phyloP scores from a whole-genome alignment of 306 rosid species.

The Cucurbita argyrosperma region DNA sequence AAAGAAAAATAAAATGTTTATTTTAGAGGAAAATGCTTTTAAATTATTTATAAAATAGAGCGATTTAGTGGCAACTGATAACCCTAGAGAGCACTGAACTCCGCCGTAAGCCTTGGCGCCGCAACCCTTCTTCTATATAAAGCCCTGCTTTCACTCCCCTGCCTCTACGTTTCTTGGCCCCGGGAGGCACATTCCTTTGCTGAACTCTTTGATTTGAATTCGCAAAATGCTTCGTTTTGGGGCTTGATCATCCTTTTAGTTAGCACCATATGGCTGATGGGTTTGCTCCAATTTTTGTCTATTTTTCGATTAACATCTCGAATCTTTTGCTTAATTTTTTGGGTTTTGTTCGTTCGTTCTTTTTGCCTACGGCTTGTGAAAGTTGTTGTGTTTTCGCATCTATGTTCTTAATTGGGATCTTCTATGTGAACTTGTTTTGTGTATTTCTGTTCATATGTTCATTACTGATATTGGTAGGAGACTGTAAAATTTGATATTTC shows the following conservation, averaged over 20 bases:
- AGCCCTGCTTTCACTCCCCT: not conserved
- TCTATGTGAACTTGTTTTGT: not conserved
- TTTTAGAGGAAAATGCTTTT: not conserved
- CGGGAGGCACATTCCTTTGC: not conserved
- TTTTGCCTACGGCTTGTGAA: not conserved
- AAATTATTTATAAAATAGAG: not conserved
- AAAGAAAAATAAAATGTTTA: no score
- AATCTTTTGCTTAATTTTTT: not conserved
- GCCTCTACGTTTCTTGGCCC: not conserved
- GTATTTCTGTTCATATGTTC: not conserved
- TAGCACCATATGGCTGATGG: no score
- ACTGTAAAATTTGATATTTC: not conserved
- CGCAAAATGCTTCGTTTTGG: no score
- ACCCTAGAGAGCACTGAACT: not conserved
- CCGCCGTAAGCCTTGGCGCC: not conserved
- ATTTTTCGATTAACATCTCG: not conserved
- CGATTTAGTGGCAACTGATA: not conserved
- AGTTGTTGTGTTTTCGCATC: not conserved
- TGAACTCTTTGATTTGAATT: no score
- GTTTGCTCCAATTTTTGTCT: no score
- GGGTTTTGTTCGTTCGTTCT: not conserved
- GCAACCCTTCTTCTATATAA: not conserved
- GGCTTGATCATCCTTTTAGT: no score
- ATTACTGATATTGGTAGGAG: not conserved
- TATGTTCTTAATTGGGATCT: not conserved